phyloP scores from a whole-genome alignment of 2,329 filamentous ascomycete species.

The Aspergillus pseudoterreus region DNA sequence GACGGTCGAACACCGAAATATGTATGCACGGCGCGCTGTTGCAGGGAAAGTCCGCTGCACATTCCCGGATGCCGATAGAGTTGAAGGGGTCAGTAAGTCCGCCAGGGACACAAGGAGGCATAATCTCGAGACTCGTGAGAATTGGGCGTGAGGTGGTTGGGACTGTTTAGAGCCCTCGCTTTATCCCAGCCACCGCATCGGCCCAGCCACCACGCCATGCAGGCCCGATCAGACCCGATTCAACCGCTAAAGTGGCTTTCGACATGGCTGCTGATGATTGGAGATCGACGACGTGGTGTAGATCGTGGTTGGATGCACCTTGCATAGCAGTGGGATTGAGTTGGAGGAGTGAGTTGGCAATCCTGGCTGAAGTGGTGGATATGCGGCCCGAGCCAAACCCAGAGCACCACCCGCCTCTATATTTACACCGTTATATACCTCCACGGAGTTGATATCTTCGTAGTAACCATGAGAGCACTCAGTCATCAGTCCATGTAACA shows the following conservation, averaged over 20 bases:
- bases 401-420: neutral
- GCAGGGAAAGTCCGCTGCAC: constrained; percentile 13
- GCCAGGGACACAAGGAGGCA: neutral
- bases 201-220: constrained; percentile 6
- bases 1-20: constrained; percentile 18
- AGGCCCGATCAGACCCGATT: constrained; percentile 2
- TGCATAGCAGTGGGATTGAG: neutral
- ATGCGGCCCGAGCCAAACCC: neutral
- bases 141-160: neutral
- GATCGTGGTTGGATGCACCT: constrained; percentile 7
- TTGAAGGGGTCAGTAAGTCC: neutral
- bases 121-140: neutral
- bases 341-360: constrained; percentile 10
- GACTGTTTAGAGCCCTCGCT: constrained; percentile 2
- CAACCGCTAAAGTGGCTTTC: neutral
- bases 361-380: neutral
- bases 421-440: neutral
- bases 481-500: too few relatives aligned
- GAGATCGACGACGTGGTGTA: neutral
- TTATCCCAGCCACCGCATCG: constrained; percentile 15
- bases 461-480: too few relatives aligned
- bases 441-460: neutral
- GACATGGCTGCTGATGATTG: constrained; percentile 13
- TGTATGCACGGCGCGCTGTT: constrained; percentile 16
- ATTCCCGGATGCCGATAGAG: constrained; percentile 13